Base-by-base conservation (phyloP, 2,329 filamentous ascomycete genomes). In the Emmonsiellopsis sp. region DNA sequence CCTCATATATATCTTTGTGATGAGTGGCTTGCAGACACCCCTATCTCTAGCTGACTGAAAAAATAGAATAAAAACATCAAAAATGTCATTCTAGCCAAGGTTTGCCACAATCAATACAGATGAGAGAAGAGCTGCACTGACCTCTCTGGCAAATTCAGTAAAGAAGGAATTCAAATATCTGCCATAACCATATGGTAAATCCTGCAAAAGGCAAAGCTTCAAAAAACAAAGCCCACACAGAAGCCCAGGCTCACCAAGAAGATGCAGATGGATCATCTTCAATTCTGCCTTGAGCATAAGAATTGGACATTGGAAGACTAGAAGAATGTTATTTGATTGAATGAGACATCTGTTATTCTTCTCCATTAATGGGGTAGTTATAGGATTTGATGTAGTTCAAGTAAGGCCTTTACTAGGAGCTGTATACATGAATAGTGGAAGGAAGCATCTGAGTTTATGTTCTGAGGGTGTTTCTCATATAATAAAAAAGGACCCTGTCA, bases 401-500 rank as follows among this genome's bases (percentile, higher is more conserved):
- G 53, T 31, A 46, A 62, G 45, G 34, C 37, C 10, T 60, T 51
- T 51, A 9, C 52, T 45, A 40, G 53, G 34, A 59, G 42, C 17
- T 48, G 14, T 53, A 56, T 62, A 32, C 13, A 50, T 6, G 39
- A 48, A 21, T 47, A 53, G 37, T 65, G 44, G 52, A 58, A 58
- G 51, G 53, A 53, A 4, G 34, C 37, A 34, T 57, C 53, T 9
- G 57, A 65, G 51, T 65, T 64, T 42, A 67, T 67, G 48, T 67
- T 65, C 57, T 66, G 52, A 54, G 56, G 55, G 1, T 60, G 42
- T 53, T 65, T 65, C 54, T 61, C 49, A n/a, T 66, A 66, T 54
- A 44, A 66, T 52, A 55, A 61, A n/a, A 65, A 66, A 49, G 59
- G 59, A 10, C 57, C 57, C 46, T 65, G 39, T 53, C 39, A 66